A percentile compares a stretch with the other conserved stretches of the same genome.
phyloP scores from a whole-genome alignment of 2,329 filamentous ascomycete species.

The Pseudogymnoascus sp. region DNA sequence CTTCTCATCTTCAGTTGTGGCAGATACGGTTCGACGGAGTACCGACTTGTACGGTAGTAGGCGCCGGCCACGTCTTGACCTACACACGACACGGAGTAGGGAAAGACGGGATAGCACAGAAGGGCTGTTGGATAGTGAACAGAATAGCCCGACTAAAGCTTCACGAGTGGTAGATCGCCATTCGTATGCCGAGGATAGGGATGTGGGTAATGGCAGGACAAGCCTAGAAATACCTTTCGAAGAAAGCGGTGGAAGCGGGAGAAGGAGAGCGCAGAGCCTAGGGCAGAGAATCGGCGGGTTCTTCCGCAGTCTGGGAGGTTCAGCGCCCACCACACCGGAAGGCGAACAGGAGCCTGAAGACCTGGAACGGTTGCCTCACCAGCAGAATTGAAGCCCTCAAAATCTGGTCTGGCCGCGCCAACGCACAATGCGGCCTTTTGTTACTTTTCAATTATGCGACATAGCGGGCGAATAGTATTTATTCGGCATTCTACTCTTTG shows the following conservation, averaged over 20 bases:
- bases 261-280: constrained; percentile 1
- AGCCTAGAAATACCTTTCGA: not conserved
- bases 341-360: not conserved
- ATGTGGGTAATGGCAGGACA: not conserved
- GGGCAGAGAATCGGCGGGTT: constrained; percentile 1
- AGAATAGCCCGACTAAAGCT: not conserved
- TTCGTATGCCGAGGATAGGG: not conserved
- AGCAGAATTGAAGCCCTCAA: not conserved
- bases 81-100: not conserved
- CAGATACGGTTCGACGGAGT: constrained; percentile 53
- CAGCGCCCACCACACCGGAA: not conserved
- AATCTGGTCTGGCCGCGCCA: not conserved
- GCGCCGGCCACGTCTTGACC: constrained; percentile 13
- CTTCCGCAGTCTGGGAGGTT: not conserved
- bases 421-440: not conserved
- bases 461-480: constrained; percentile 4
- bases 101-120: not conserved
- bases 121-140: not conserved
- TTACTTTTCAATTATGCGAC: not conserved
- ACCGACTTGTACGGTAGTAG: constrained; percentile 27
- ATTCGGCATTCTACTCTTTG: not conserved
- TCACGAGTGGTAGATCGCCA: not conserved
- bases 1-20: constrained; percentile 53
- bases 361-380: not conserved
- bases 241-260: not conserved